A percentile compares a stretch with the other conserved stretches of the same genome.
Evolutionary conservation across 805 yeast genomes (phyloP).

Genomic region (Candida dajiaensis): DNA sequence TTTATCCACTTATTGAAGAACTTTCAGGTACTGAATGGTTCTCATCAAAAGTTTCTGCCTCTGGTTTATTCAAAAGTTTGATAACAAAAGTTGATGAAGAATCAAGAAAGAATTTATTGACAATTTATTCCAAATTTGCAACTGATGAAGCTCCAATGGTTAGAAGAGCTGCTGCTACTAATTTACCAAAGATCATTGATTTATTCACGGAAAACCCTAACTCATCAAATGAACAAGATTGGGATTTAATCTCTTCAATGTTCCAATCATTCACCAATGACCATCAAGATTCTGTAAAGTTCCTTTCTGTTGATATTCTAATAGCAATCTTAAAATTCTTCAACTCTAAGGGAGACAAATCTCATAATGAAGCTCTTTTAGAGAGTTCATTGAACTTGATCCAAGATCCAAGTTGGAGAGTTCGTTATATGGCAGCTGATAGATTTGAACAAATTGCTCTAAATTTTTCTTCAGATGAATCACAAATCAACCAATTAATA

Average conservation of each 20-base stretch:
- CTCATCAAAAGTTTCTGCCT: constrained; percentile 82
- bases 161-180: constrained; percentile 85
- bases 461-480: constrained; percentile 52
- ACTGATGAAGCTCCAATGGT: constrained; percentile 98
- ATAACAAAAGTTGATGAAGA: constrained; percentile 50
- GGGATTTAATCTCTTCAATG: constrained; percentile 78
- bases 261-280: constrained; percentile 73
- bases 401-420: constrained; percentile 95
- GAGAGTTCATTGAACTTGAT: constrained; percentile 64
- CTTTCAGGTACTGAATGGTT: constrained; percentile 92
- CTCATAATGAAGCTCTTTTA: constrained; percentile 59
- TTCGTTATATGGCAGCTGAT: constrained; percentile 97
- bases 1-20: constrained; percentile 70
- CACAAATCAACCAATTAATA: constrained; percentile 43
- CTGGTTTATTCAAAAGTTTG: constrained; percentile 78
- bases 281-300: constrained; percentile 92
- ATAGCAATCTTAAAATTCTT: constrained; percentile 73
- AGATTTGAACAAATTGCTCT: constrained; percentile 70
- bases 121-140: constrained; percentile 62
- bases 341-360: constrained; percentile 47
- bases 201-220: constrained; percentile 44
- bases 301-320: constrained; percentile 81
- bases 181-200: constrained; percentile 70
- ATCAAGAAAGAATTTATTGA: constrained; percentile 55
- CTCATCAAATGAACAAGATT: constrained; percentile 49